Conservation (phyloP, 2,329 filamentous ascomycete genomes). For the Penicillium brasilianum region DNA sequence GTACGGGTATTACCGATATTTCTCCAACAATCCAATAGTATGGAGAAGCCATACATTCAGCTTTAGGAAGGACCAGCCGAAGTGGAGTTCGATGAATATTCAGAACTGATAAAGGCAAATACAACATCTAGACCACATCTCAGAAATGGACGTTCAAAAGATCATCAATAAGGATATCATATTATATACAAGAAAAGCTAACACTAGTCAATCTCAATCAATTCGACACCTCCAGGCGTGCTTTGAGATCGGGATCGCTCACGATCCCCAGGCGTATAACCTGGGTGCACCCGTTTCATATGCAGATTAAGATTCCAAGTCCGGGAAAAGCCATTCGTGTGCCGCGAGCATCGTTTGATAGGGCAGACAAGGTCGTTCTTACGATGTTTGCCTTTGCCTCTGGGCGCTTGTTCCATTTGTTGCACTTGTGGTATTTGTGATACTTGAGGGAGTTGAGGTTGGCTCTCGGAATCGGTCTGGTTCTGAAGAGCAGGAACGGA, state of each 20-base stretch:
- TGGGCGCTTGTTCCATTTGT: slow-evolving; percentile 4
- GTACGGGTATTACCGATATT: slow-evolving; percentile 9
- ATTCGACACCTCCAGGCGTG: background rate
- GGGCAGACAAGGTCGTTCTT: slow-evolving; percentile 41
- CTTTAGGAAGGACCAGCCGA: slow-evolving; percentile 19
- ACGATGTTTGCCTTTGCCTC: slow-evolving; percentile 35
- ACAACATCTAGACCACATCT: background rate
- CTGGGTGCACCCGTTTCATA: slow-evolving; percentile 40
- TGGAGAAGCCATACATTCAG: background rate
- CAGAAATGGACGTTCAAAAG: background rate
- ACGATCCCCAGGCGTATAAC: slow-evolving; percentile 17
- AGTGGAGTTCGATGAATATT: background rate
- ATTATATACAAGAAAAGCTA: background rate
- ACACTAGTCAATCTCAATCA: slow-evolving; percentile 21
- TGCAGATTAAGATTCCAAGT: slow-evolving; percentile 46
- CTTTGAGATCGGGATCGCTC: slow-evolving; percentile 10
- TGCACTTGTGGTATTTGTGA: slow-evolving; percentile 9
- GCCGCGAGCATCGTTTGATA: slow-evolving; percentile 35
- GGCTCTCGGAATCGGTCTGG: background rate
- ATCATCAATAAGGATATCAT: slow-evolving; percentile 1
- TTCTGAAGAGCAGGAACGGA: background rate
- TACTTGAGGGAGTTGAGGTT: slow-evolving; percentile 6
- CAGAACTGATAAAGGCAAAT: background rate
- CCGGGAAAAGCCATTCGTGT: slow-evolving; percentile 41
- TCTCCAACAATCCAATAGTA: background rate